Conservation (phyloP, 345 rosid genomes). For the Firmiana major region DNA sequence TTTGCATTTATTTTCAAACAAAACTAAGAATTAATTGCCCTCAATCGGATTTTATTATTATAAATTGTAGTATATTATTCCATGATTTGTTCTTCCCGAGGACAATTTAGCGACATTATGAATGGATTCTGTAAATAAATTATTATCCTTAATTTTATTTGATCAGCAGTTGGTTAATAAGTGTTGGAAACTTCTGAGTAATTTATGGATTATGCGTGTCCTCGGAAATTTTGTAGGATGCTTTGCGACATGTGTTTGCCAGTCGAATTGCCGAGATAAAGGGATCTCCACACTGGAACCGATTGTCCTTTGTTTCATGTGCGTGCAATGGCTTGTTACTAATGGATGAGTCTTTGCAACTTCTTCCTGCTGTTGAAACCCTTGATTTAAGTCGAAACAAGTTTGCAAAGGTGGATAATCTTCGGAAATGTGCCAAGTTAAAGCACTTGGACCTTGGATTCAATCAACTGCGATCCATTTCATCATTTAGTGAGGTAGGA, state of each 20-base stretch:
- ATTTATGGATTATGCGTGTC: constrained; percentile 11
- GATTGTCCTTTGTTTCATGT: constrained; percentile 76
- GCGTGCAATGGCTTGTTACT: constrained; percentile 78
- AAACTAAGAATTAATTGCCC: background rate
- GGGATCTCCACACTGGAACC: constrained; percentile 88
- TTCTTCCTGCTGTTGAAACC: constrained; percentile 91
- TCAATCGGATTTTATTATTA: background rate
- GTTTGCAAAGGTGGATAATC: constrained; percentile 87
- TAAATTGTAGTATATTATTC: background rate
- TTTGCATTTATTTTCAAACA: background rate
- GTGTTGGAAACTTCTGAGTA: constrained; percentile 14
- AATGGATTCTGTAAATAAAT: background rate
- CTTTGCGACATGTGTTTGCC: constrained; percentile 87
- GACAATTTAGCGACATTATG: background rate
- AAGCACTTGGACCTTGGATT: constrained; percentile 96
- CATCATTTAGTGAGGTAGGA: constrained; percentile 74
- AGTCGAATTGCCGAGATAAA: constrained; percentile 87
- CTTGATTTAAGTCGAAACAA: constrained; percentile 96
- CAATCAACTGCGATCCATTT: constrained; percentile 69
- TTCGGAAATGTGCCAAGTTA: constrained; percentile 69
- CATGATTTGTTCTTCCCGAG: background rate
- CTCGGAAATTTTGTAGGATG: constrained; percentile 54
- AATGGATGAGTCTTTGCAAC: constrained; percentile 98
- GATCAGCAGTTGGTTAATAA: background rate
- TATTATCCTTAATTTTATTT: background rate